A percentile compares a stretch with the other conserved stretches of the same genome.
Evolutionary conservation across 495 filamentous ascomycete species (phyloP).

Genomic region (Xylaria cubensis): DNA sequence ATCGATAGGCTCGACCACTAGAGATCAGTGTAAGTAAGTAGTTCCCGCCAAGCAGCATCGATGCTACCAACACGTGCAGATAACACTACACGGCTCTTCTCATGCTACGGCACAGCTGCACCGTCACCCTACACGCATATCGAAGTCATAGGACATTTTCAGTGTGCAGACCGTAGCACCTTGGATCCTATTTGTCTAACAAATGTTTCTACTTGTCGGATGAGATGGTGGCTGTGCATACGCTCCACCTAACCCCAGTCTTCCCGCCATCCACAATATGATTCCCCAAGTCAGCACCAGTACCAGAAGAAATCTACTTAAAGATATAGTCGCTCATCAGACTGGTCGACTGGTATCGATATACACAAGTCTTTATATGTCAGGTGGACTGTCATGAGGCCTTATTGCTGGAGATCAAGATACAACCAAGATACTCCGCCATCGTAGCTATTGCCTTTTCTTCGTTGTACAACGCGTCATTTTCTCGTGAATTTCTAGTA

Average conservation of each 20-base stretch:
- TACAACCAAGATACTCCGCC: neutral
- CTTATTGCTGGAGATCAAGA: neutral
- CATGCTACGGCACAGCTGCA: neutral
- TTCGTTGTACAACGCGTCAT: neutral
- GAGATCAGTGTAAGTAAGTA: neutral
- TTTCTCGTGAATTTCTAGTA: neutral
- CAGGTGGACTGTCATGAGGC: neutral
- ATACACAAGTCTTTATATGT: neutral
- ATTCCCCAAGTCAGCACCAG: neutral
- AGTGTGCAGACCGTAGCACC: constrained; percentile 1
- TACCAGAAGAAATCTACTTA: neutral
- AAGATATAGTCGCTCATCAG: neutral
- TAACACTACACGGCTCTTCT: constrained; percentile 1
- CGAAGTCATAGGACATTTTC: neutral
- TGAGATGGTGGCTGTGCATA: neutral
- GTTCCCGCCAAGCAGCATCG: constrained; percentile 11
- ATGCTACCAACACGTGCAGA: constrained; percentile 8
- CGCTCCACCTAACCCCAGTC: neutral
- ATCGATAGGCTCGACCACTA: constrained; percentile 4
- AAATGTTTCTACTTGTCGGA: neutral
- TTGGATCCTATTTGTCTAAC: constrained; percentile 5
- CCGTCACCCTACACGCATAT: constrained; percentile 6
- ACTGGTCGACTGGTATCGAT: neutral
- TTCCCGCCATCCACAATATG: neutral
- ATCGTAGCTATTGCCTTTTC: neutral